Percentiles rank a stretch among this genome's conserved stretches.
phyloP scores from a whole-genome alignment of 495 filamentous ascomycete genomes.

The Eremomyces bilateralis region DNA sequence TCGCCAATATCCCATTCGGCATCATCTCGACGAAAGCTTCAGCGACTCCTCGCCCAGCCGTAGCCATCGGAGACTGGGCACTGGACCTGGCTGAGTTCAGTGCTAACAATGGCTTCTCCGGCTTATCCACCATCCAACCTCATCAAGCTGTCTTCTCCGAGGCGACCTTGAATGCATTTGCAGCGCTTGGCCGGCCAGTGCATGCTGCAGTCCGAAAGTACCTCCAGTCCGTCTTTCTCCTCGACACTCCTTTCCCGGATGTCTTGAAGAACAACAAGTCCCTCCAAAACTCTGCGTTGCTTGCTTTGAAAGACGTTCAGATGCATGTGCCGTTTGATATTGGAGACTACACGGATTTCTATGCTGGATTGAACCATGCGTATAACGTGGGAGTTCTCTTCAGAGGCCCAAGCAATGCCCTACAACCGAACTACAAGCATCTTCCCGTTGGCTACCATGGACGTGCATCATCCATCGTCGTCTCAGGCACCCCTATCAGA shows the following conservation, averaged over 20 bases:
- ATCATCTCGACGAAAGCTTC: slow-evolving; percentile 44
- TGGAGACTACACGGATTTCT: slow-evolving; percentile 96
- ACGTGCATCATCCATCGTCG: slow-evolving; percentile 19
- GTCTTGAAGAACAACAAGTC: slow-evolving; percentile 33
- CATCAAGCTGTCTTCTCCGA: slow-evolving; percentile 42
- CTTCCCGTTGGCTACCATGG: slow-evolving; percentile 57
- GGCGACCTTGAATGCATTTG: slow-evolving; percentile 63
- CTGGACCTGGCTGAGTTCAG: slow-evolving; percentile 54
- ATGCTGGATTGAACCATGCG: slow-evolving; percentile 78
- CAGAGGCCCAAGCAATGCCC: slow-evolving; percentile 55
- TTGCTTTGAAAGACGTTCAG: slow-evolving; percentile 34
- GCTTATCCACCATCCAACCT: slow-evolving; percentile 33
- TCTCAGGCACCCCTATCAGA: slow-evolving; percentile 29
- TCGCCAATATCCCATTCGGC: slow-evolving; percentile 84
- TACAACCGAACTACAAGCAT: slow-evolving; percentile 81
- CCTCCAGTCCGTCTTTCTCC: slow-evolving; percentile 48
- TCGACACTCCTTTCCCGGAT: slow-evolving; percentile 33
- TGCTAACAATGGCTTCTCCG: slow-evolving; percentile 33
- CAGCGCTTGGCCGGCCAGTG: slow-evolving; percentile 46
- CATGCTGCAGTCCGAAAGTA: slow-evolving; percentile 52
- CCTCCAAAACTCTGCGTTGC: slow-evolving; percentile 30
- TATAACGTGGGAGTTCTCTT: slow-evolving; percentile 63
- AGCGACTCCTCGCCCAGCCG: slow-evolving; percentile 38
- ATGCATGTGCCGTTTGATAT: slow-evolving; percentile 72
- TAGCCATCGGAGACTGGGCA: slow-evolving; percentile 57